Base-by-base conservation (phyloP, 345 rosid species). In the Bruguiera sexangula region DNA sequence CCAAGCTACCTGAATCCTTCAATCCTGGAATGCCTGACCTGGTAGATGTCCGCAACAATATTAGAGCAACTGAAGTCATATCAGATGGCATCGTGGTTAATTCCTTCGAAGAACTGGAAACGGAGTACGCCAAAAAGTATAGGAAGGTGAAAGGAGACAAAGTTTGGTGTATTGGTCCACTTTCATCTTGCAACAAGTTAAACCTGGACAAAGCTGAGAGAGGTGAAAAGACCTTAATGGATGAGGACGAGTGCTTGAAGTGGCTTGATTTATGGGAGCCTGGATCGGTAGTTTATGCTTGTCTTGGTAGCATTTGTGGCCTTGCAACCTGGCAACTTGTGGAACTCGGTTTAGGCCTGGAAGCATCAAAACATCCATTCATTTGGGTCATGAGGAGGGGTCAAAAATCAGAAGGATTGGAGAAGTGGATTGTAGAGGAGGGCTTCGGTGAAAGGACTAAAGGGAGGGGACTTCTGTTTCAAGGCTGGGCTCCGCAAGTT, bases 401-500 rank as follows among this genome's bases (percentile, higher is more conserved):
- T 18, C 36, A 71, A 19, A 76, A 34, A 5, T 56, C 64, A 52
- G 59, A 27, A 24, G 80, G 56, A 9, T 22, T 82, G 26, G 54
- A 70, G n/a, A 67, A 79, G 13, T 87, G 86, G 88, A 58, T 83
- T 6, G 26, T n/a, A 65, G 75, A 75, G 18, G 79, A 77, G 1
- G 69, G 77, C n/a, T 87, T 85, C 16, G 84, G 78, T 6, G 63
- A 76, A 1, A 79, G 89, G 54, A 66, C 50, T 13, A 73, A 69
- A 75, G 83, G 73, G 6, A 82, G 80, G 75, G 86, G 89, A 19
- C 68, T 87, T 6, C 22, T 87, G 53, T 79, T 87, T 24, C 57
- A 48, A 59, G 87, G 89, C 7, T 87, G 92, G 92, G 81, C 87
- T 2, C 92, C 92, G 0, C 89, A 87, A 61, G 74, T 87, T 0